Evolutionary conservation across 768 basidiomycete species (phyloP).

Genomic region (Podaxis mareebaensis): DNA sequence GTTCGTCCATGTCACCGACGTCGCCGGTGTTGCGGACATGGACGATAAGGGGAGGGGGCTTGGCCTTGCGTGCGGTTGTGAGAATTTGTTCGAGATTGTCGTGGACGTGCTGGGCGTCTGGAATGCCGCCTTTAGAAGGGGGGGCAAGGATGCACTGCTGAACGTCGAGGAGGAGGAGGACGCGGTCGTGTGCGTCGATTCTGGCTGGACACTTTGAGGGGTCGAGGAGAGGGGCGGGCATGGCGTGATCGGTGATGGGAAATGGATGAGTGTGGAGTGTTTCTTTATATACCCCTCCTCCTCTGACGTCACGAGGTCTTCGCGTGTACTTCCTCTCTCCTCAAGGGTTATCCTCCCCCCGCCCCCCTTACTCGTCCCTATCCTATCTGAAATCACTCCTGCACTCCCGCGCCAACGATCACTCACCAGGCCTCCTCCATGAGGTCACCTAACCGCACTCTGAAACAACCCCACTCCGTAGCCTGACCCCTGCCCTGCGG

Average conservation of each 20-base stretch:
- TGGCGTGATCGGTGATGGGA: constrained; percentile 16
- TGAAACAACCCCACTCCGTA: neutral
- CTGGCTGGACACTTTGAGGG: neutral
- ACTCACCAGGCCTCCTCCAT: neutral
- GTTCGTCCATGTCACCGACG: constrained; percentile 60
- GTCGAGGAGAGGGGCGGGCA: constrained; percentile 10
- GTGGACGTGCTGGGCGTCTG: constrained; percentile 40
- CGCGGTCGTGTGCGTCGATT: constrained; percentile 27
- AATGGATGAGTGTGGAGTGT: neutral
- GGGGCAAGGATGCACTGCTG: constrained; percentile 52
- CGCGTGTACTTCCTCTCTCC: constrained; percentile 1
- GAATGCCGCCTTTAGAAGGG: constrained; percentile 48
- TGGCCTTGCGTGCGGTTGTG: constrained; percentile 45
- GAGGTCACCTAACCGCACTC: neutral
- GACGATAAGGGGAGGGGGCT: constrained; percentile 55
- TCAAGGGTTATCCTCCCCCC: neutral
- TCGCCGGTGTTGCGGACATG: constrained; percentile 72
- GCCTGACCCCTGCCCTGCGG: neutral
- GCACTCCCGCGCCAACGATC: neutral
- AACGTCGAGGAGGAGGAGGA: constrained; percentile 61
- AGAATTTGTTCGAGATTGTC: constrained; percentile 54
- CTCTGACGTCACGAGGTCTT: constrained; percentile 14
- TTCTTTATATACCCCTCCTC: constrained; percentile 7
- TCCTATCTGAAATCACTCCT: neutral
- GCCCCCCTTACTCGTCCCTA: neutral